These are phyloP conservation scores for Vitis labrusca DNA, from an alignment of 164 flowering plant species.

Conservation along the genomic window DNA sequence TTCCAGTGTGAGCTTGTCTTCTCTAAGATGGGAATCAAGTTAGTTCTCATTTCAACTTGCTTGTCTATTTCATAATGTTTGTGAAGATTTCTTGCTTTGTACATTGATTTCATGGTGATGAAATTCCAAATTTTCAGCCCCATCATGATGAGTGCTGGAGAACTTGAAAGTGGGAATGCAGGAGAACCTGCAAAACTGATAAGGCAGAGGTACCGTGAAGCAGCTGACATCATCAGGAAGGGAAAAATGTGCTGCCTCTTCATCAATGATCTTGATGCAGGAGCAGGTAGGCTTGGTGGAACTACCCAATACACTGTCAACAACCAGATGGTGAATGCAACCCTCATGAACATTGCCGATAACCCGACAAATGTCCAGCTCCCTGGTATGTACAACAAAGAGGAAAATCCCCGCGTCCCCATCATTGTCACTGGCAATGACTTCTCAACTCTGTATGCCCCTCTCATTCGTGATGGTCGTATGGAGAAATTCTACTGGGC, in stretches of 20 bases:
- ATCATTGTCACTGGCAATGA: conserved; percentile 56
- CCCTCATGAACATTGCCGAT: conserved; percentile 61
- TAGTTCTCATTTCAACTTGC: conserved; percentile 2
- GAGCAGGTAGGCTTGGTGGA: conserved; percentile 52
- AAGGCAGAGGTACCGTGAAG: conserved; percentile 50
- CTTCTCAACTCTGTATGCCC: conserved; percentile 55
- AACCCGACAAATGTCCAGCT: conserved; percentile 56
- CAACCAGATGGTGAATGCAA: conserved; percentile 62
- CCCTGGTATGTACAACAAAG: conserved; percentile 57
- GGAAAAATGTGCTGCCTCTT: conserved; percentile 54
- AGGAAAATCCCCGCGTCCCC: conserved; percentile 48
- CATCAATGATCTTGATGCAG: conserved; percentile 58
- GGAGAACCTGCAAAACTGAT: conserved; percentile 10
- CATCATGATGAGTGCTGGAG: conserved; percentile 13
- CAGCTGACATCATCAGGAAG: conserved; percentile 44
- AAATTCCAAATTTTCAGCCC: conserved; percentile 7
- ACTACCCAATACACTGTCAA: conserved; percentile 57
- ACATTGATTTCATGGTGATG: not conserved
- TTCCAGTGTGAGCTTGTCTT: conserved; percentile 42
- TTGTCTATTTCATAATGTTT: not conserved
- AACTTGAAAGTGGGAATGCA: conserved; percentile 9
- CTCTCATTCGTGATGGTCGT: conserved; percentile 58
- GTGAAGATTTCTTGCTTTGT: not conserved
- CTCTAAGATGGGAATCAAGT: conserved; percentile 27
- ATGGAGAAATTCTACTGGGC: conserved; percentile 68